phyloP scores from a whole-genome alignment of 768 basidiomycete genomes.

The Mycena crocata region DNA sequence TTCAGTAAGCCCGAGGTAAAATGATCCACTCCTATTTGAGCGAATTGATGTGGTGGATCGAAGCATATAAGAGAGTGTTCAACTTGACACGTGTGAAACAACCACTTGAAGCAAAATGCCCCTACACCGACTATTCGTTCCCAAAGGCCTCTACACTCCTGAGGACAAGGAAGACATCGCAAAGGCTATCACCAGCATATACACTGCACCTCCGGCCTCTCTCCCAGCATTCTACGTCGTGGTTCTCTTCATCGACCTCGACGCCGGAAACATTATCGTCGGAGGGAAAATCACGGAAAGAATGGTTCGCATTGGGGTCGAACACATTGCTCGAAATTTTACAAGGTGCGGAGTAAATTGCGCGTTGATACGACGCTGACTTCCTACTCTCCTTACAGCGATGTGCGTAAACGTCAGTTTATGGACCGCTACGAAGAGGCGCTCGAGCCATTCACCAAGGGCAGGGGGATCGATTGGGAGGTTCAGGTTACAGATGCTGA shows the following conservation, averaged over 20 bases:
- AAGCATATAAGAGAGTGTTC: neutral
- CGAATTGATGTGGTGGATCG: neutral
- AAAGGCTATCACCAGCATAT: slow-evolving; percentile 27
- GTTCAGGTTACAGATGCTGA: slow-evolving; percentile 27
- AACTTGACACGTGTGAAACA: neutral
- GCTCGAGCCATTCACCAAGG: slow-evolving; percentile 31
- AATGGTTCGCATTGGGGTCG: slow-evolving; percentile 29
- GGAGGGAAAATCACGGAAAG: slow-evolving; percentile 20
- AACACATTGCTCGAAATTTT: slow-evolving; percentile 33
- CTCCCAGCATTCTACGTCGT: slow-evolving; percentile 35
- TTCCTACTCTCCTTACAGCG: slow-evolving; percentile 1
- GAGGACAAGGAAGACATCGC: slow-evolving; percentile 33
- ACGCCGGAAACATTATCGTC: slow-evolving; percentile 23
- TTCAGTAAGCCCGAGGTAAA: neutral
- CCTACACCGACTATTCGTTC: slow-evolving; percentile 33
- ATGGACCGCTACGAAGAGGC: slow-evolving; percentile 28
- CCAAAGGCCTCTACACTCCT: slow-evolving; percentile 28
- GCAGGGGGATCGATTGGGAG: slow-evolving; percentile 33
- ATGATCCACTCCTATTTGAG: too few relatives aligned
- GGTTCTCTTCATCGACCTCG: slow-evolving; percentile 36
- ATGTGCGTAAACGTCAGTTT: slow-evolving; percentile 16
- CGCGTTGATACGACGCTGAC: neutral
- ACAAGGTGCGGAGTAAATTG: neutral
- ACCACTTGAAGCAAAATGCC: slow-evolving; percentile 20
- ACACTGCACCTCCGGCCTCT: neutral